A percentile compares a stretch with the other conserved stretches of the same genome.
These are phyloP conservation scores for Metahyphopichia silvanorum DNA, from an alignment of 805 yeast species.

Conservation along the genomic window DNA sequence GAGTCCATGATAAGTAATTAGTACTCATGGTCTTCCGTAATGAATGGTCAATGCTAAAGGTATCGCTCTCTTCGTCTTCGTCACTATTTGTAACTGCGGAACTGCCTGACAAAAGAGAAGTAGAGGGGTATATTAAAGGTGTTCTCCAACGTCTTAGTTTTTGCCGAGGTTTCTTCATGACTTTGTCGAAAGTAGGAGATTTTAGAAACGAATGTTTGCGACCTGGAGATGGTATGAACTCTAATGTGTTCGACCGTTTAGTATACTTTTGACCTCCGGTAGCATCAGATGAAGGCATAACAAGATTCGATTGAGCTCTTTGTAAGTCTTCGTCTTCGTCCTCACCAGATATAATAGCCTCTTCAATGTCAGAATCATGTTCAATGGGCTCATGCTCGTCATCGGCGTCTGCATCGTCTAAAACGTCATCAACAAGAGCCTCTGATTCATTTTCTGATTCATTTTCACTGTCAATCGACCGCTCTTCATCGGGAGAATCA, in stretches of 20 bases:
- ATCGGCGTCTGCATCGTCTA: constrained; percentile 3
- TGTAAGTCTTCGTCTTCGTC: constrained; percentile 12
- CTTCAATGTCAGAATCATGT: constrained; percentile 2
- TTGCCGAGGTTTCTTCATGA: constrained; percentile 12
- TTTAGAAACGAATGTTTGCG: constrained; percentile 15
- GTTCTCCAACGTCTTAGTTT: constrained; percentile 7
- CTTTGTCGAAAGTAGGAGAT: constrained; percentile 49
- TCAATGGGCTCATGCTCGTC: constrained; percentile 3
- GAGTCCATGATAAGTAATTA: constrained; percentile 82
- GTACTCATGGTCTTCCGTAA: constrained; percentile 40
- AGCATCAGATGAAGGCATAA: constrained; percentile 30
- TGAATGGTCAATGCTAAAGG: constrained; percentile 9
- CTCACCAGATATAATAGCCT: neutral
- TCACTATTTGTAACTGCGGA: constrained; percentile 3
- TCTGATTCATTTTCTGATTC: constrained; percentile 8
- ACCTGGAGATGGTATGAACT: constrained; percentile 26
- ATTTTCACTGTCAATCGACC: constrained; percentile 20
- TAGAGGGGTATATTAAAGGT: constrained; percentile 5
- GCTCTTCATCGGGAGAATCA: constrained; percentile 16
- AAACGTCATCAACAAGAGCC: constrained; percentile 7
- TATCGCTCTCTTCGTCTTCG: constrained; percentile 16
- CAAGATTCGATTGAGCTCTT: constrained; percentile 32
- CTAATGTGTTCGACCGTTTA: constrained; percentile 50
- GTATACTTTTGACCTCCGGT: constrained; percentile 32
- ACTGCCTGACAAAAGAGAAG: neutral